Percentiles rank a stretch among this genome's conserved stretches.
phyloP scores from a whole-genome alignment of 2,329 filamentous ascomycete species.

The Pyrenophora teres region DNA sequence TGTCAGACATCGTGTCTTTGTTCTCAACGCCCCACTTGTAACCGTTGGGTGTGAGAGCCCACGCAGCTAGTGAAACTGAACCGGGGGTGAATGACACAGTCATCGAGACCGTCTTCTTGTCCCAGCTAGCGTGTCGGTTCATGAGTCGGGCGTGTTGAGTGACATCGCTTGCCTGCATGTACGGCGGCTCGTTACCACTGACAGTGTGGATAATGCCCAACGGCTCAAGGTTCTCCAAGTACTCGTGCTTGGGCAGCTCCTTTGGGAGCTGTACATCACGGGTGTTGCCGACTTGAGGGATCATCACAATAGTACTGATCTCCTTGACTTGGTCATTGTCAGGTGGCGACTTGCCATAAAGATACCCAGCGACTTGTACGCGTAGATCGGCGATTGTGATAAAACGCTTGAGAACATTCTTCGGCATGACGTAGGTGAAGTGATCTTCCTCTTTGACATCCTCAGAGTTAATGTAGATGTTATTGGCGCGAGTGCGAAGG shows the following conservation, averaged over 20 bases:
- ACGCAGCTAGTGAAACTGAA: slow-evolving; percentile 91
- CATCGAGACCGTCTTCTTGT: slow-evolving; percentile 91
- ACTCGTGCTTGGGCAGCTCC: slow-evolving; percentile 88
- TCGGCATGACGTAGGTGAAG: slow-evolving; percentile 97
- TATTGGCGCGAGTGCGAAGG: slow-evolving; percentile 89
- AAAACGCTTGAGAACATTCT: slow-evolving; percentile 97
- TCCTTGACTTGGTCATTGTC: slow-evolving; percentile 98
- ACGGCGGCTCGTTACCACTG: slow-evolving; percentile 90
- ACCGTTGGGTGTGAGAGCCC: slow-evolving; percentile 86
- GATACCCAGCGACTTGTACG: slow-evolving; percentile 93
- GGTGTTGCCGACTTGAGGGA: slow-evolving; percentile 92
- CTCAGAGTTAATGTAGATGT: slow-evolving; percentile 97
- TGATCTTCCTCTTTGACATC: slow-evolving; percentile 87
- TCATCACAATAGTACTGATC: slow-evolving; percentile 93
- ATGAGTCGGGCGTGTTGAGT: slow-evolving; percentile 92
- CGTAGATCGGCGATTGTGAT: slow-evolving; percentile 96
- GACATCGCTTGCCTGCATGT: slow-evolving; percentile 95
- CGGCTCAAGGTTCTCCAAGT: slow-evolving; percentile 83
- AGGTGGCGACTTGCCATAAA: slow-evolving; percentile 89
- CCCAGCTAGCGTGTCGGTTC: slow-evolving; percentile 78
- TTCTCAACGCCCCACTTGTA: slow-evolving; percentile 98
- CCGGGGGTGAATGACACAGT: slow-evolving; percentile 96
- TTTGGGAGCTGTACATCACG: slow-evolving; percentile 91
- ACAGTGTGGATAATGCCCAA: slow-evolving; percentile 94
- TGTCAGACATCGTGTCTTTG: slow-evolving; percentile 88